Evolutionary conservation across 1,284 basidiomycete genomes (phyloP).

Genomic region (Tylopilus orsonianus): DNA sequence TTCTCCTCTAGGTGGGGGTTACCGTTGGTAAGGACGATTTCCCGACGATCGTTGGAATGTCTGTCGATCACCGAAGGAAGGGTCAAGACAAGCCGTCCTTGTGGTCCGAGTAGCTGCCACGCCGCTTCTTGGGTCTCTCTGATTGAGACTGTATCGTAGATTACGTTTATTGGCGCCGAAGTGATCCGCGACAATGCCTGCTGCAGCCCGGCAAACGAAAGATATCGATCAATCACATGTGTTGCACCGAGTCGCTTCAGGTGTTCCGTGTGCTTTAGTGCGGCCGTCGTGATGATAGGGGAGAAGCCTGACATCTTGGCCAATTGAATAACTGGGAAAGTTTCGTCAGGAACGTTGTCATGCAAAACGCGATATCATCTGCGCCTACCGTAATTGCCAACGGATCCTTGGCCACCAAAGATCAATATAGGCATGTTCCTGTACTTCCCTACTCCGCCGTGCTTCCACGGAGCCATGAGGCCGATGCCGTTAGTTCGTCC

Average conservation of each 20-base stretch:
- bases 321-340: conserved; percentile 28
- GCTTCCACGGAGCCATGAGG: conserved; percentile 35
- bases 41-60: conserved; percentile 29
- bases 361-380: conserved; percentile 4
- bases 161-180: conserved; percentile 33
- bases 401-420: conserved; percentile 45
- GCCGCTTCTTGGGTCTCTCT: conserved; percentile 36
- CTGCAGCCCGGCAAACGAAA: conserved; percentile 27
- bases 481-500: conserved; percentile 34
- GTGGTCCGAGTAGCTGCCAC: conserved; percentile 32
- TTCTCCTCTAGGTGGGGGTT: conserved; percentile 32
- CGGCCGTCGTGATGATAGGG: conserved; percentile 44
- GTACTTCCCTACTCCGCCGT: conserved; percentile 36
- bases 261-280: conserved; percentile 39
- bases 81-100: conserved; percentile 35
- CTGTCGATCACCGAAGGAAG: conserved; percentile 30
- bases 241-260: conserved; percentile 47
- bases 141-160: conserved; percentile 35
- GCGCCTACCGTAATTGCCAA: conserved; percentile 45
- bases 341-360: conserved; percentile 13
- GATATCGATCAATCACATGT: conserved; percentile 42
- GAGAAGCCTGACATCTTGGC: conserved; percentile 36
- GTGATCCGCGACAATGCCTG: conserved; percentile 31
- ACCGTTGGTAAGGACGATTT: conserved; percentile 33
- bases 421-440: conserved; percentile 42